Base-by-base conservation (phyloP, 306 rosid species). In the Lablab purpureus region DNA sequence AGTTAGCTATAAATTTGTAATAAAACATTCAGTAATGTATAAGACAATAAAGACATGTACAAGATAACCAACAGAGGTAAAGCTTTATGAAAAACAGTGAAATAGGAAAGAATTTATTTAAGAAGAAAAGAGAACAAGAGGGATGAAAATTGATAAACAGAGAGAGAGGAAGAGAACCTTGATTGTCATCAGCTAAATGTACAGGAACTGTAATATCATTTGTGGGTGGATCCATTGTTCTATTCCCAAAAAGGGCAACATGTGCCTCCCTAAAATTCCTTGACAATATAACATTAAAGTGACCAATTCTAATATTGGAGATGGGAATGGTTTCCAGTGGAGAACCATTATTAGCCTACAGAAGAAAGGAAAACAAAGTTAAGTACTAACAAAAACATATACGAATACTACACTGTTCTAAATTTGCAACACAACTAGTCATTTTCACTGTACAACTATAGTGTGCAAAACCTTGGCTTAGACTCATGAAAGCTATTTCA, bases 191-290 rank as follows among this genome's bases (percentile, higher is more conserved):
- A n/a, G 34, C 21, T 0, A 18, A 36, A 19, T 7, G 30, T 8
- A 15, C 27, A 18, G 73, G 21, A 60, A n/a, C 12, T 17, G 13
- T 0, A 23, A 46, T 9, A 43, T 66, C 32, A 10, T 37, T 2
- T 50, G 46, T 17, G 37, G 15, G 13, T 2, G 11, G 6, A 25
- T 34, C 60, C 40, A 27, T 11, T 25, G 11, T 18, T 64, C 23
- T 18, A 6, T 75, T 75, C 22, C 4, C 56, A 58, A 40, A 11
- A 32, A 83, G 46, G 18, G 74, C 82, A 15, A 0, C 2, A 13
- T 22, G 72, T 25, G 86, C 86, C 40, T 72, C 75, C 43, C 10
- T 46, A n/a, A 83, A 83, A 18, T 78, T 72, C 60, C 27, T 59
- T 13, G 86, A 72, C 15, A 83, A 12, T 6, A 78, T 6, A 23